phyloP scores from a whole-genome alignment of 2,329 filamentous ascomycete genomes.

The Colletotrichum salicis region DNA sequence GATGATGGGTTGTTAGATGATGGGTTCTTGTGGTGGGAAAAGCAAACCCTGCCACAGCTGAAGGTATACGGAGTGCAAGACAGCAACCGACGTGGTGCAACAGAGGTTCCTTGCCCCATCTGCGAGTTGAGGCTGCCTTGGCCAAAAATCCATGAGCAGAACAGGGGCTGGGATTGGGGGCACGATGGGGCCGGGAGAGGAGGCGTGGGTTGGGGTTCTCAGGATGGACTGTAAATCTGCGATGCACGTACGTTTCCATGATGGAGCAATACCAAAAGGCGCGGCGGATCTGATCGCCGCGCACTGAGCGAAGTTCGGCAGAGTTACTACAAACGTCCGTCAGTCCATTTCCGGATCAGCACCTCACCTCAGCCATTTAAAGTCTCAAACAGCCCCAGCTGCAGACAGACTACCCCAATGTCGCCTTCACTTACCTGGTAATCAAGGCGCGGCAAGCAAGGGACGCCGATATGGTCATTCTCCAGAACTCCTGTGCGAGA shows the following conservation, averaged over 20 bases:
- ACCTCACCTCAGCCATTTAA: background rate
- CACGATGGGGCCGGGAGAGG: background rate
- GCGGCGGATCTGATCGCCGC: constrained; percentile 63
- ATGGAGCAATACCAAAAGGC: constrained; percentile 68
- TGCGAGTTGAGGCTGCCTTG: background rate
- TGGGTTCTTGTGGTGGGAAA: background rate
- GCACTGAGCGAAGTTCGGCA: constrained; percentile 57
- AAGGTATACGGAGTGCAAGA: background rate
- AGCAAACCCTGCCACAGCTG: background rate
- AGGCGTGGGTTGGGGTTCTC: background rate
- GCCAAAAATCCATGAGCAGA: background rate
- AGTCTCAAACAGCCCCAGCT: background rate
- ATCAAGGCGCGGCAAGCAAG: constrained; percentile 67
- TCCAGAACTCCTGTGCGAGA: constrained; percentile 67
- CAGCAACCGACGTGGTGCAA: background rate
- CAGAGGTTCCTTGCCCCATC: background rate
- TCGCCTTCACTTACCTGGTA: constrained; percentile 54
- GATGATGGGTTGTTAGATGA: constrained; percentile 31
- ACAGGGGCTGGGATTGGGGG: constrained; percentile 16
- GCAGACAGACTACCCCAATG: background rate
- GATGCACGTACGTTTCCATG: constrained; percentile 58
- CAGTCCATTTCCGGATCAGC: background rate
- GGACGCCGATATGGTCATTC: constrained; percentile 65
- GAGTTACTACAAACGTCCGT: constrained; percentile 45
- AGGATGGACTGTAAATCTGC: background rate